phyloP scores from a whole-genome alignment of 2,329 filamentous ascomycete species.

The Plenodomus tracheiphilus region DNA sequence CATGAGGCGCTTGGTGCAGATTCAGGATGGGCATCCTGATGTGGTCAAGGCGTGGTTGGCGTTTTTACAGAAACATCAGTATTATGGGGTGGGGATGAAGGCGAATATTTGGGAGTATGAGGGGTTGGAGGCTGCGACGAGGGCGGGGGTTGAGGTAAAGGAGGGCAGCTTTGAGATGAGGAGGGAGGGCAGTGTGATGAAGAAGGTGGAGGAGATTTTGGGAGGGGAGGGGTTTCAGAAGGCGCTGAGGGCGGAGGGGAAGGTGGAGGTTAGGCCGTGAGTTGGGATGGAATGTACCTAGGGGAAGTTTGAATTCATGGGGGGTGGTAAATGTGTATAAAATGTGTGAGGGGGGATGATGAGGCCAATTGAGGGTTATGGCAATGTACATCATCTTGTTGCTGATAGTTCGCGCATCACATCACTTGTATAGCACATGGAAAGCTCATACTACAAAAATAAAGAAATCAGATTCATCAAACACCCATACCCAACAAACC shows the following conservation, averaged over 20 bases:
- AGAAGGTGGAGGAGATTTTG: slow-evolving; percentile 43
- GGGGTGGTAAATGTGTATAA: neutral
- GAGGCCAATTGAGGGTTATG: too few relatives aligned
- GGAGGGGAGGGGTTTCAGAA: slow-evolving; percentile 34
- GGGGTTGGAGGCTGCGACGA: slow-evolving; percentile 54
- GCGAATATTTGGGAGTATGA: slow-evolving; percentile 94
- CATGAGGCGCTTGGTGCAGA: slow-evolving; percentile 81
- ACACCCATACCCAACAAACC: too few relatives aligned
- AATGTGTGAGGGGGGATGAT: neutral
- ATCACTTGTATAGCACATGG: too few relatives aligned
- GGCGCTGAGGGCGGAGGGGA: slow-evolving; percentile 34
- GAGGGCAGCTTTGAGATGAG: slow-evolving; percentile 32
- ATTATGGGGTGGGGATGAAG: slow-evolving; percentile 98
- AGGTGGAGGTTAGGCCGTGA: slow-evolving; percentile 29
- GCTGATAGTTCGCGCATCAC: too few relatives aligned
- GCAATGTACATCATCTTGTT: too few relatives aligned
- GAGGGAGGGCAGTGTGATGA: slow-evolving; percentile 36
- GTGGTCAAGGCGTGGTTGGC: slow-evolving; percentile 90
- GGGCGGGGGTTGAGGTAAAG: slow-evolving; percentile 32
- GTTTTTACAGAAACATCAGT: slow-evolving; percentile 88
- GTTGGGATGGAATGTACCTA: neutral
- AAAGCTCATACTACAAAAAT: too few relatives aligned
- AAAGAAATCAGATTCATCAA: too few relatives aligned
- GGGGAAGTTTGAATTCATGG: too few relatives aligned
- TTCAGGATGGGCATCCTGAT: slow-evolving; percentile 87